Base-by-base conservation (phyloP, 139 green algal genomes). In the Penium margaritaceum region DNA sequence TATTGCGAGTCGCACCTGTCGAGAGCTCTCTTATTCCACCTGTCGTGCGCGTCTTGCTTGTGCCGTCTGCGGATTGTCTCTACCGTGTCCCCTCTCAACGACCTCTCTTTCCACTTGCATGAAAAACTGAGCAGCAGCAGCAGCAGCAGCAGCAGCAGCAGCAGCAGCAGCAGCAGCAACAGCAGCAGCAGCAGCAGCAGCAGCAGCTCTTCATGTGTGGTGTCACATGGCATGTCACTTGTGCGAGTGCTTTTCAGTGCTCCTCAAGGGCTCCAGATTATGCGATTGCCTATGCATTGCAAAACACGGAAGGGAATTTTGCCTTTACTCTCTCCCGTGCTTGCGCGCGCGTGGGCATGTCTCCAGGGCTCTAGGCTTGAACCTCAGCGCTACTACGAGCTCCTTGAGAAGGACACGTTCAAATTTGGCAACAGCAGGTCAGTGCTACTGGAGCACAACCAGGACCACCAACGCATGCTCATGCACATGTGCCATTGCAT, bases 321-420 rank as follows among this genome's bases (percentile, higher is more conserved):
- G 6, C 6, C 5, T n/a, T n/a, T n/a, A n/a, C n/a, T 34, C 36
- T n/a, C 44, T 55, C 5, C 1, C 24, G 44, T 55, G 44, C 5
- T 19, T 55, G 44, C 24, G 44, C 24, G 44, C 24, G 5, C 24
- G 44, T 5, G 2, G 1, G 2, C 21, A 19, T 60, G 47, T 3
- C 12, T 60, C n/a, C 47, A 60, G 47, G 47, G 47, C 4, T 60
- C 47, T 15, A n/a, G 47, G 15, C 29, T 60, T 27, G 47, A 60
- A 3, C 14, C 63, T 4, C 72, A 79, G 24, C 29, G 72, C 2
- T 96, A 92, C 84, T 93, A 95, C 58, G 90, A 96, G 85, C 82
- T 96, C 53, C 72, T 95, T 51, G 79, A 91, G 63, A 78, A 90
- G 83, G 92, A 97, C 70, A 85, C 91, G 12, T 57, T 97, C 24